Percentiles rank a stretch among this genome's conserved stretches.
phyloP scores from a whole-genome alignment of 805 yeast species.

The Scheffersomyces coipomensis region DNA sequence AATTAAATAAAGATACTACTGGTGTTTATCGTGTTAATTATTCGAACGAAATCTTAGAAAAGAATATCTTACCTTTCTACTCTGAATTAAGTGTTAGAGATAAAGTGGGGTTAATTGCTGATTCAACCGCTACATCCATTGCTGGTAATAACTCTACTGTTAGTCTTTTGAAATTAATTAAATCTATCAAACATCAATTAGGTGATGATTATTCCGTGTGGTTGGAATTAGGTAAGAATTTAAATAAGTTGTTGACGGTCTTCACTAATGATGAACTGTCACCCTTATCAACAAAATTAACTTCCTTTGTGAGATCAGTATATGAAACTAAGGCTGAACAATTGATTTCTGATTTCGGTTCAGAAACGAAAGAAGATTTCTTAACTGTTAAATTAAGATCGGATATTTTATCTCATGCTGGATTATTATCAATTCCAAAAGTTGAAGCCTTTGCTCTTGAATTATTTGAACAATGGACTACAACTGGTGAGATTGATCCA shows the following conservation, averaged over 20 bases:
- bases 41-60: slow-evolving; percentile 38
- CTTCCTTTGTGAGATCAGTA: slow-evolving; percentile 22
- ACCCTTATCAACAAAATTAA: slow-evolving; percentile 22
- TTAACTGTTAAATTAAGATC: slow-evolving; percentile 33
- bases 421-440: slow-evolving; percentile 34
- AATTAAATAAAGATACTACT: slow-evolving; percentile 48
- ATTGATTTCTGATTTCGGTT: slow-evolving; percentile 18
- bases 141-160: slow-evolving; percentile 42
- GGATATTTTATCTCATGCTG: slow-evolving; percentile 39
- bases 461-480: slow-evolving; percentile 24
- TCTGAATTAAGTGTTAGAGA: slow-evolving; percentile 43
- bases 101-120: slow-evolving; percentile 55
- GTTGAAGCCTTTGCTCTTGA: slow-evolving; percentile 34
- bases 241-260: slow-evolving; percentile 36
- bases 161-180: slow-evolving; percentile 44
- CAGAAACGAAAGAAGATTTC: slow-evolving; percentile 19
- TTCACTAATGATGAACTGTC: slow-evolving; percentile 21
- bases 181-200: slow-evolving; percentile 24
- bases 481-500: slow-evolving; percentile 33
- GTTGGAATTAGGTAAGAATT: slow-evolving; percentile 47
- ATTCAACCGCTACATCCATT: slow-evolving; percentile 46
- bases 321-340: slow-evolving; percentile 29
- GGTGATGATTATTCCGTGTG: slow-evolving; percentile 50
- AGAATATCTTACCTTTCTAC: slow-evolving; percentile 39
- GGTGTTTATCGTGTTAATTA: slow-evolving; percentile 59